Conservation (phyloP, 1,139 yeast species). For the Zygosaccharomyces sapae region DNA sequence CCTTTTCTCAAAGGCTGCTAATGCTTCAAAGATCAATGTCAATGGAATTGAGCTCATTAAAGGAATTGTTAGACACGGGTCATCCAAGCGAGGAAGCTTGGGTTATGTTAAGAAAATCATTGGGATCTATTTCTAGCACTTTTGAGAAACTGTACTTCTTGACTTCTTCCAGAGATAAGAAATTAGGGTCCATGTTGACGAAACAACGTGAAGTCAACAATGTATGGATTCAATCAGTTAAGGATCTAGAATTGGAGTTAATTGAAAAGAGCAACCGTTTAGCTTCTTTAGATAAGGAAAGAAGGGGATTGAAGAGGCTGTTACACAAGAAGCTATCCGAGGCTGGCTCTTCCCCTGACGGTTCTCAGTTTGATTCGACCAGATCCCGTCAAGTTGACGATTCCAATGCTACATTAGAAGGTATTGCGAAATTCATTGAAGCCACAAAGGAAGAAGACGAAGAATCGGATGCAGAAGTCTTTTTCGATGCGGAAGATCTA, state of each 20-base stretch:
- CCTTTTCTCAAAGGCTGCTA: constrained; percentile 41
- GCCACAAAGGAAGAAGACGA: constrained; percentile 52
- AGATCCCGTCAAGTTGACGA: constrained; percentile 7
- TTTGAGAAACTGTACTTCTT: constrained; percentile 33
- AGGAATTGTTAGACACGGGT: constrained; percentile 48
- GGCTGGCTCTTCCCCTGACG: constrained; percentile 12
- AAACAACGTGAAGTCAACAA: constrained; percentile 78
- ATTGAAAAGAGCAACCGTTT: constrained; percentile 71
- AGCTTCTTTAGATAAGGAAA: constrained; percentile 65
- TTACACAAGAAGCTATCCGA: constrained; percentile 39
- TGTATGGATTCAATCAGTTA: constrained; percentile 87
- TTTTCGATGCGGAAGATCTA: constrained; percentile 81
- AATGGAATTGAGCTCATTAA: constrained; percentile 56
- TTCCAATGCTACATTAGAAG: constrained; percentile 31
- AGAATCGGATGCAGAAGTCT: constrained; percentile 62
- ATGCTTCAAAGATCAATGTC: constrained; percentile 54
- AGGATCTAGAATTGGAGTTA: constrained; percentile 77
- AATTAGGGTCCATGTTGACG: constrained; percentile 50
- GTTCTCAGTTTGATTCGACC: constrained; percentile 8
- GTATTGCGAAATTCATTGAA: constrained; percentile 48
- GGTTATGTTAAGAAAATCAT: constrained; percentile 32
- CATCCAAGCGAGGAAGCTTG: constrained; percentile 25
- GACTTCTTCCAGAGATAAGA: constrained; percentile 38
- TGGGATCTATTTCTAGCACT: constrained; percentile 32
- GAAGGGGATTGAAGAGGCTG: constrained; percentile 61